These are phyloP conservation scores for Clavulina sp. DNA, from an alignment of 768 basidiomycete species.

Conservation along the genomic window DNA sequence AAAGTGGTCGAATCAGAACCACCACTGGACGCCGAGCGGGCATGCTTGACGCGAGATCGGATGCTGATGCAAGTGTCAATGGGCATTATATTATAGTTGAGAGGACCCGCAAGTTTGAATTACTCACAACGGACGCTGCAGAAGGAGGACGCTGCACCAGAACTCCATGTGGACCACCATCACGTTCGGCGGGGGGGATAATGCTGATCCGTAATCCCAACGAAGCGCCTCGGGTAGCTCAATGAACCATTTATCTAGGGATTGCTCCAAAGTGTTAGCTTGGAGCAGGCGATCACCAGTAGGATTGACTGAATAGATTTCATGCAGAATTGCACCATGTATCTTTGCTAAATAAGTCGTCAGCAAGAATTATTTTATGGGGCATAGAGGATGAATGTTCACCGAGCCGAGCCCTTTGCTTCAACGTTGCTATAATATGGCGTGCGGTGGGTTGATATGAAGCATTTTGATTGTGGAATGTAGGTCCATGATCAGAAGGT, in stretches of 20 bases:
- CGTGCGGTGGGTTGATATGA: too few species aligned
- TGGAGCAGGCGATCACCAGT: constrained; percentile 14
- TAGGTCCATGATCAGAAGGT: not conserved
- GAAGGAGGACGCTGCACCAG: constrained; percentile 17
- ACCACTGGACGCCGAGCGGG: constrained; percentile 7
- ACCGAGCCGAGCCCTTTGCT: too few species aligned
- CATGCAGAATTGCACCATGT: constrained; percentile 13
- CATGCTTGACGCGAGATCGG: not conserved
- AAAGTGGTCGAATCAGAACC: constrained; percentile 5
- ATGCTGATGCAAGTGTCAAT: constrained; percentile 9
- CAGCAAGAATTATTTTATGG: too few species aligned
- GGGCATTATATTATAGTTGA: not conserved
- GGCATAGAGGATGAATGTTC: too few species aligned
- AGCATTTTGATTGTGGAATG: constrained; percentile 10
- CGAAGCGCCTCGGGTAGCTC: constrained; percentile 15
- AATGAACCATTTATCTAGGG: constrained; percentile 19
- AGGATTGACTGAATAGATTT: constrained; percentile 17
- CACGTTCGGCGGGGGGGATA: constrained; percentile 15
- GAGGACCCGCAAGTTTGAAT: not conserved
- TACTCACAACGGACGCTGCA: constrained; percentile 19
- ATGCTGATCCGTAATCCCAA: constrained; percentile 13
- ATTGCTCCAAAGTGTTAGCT: constrained; percentile 13
- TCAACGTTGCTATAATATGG: too few species aligned
- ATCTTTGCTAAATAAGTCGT: constrained; percentile 5
- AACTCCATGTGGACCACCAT: constrained; percentile 17